A percentile compares a stretch with the other conserved stretches of the same genome.
These are phyloP conservation scores for Pyrus hybrid DNA, from an alignment of 331 rosid genomes.

Conservation along the genomic window DNA sequence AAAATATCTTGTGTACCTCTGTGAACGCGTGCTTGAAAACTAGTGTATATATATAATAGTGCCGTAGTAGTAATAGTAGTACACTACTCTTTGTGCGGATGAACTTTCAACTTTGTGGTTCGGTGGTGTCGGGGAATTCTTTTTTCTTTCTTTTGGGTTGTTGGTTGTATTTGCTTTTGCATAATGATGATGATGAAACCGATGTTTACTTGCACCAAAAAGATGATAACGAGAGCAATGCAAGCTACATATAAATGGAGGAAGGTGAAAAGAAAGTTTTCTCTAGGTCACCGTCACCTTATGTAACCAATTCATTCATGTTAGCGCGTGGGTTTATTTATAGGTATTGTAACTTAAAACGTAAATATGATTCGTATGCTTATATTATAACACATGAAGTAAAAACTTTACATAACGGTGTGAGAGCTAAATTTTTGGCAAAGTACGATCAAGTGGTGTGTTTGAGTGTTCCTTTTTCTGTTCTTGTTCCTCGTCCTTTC, in stretches of 20 bases:
- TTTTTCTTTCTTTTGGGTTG: not conserved
- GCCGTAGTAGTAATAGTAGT: not conserved
- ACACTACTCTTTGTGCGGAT: not conserved
- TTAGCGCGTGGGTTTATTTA: no score
- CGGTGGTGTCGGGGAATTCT: constrained; percentile 15
- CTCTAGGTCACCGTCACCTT: no score
- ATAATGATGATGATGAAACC: constrained; percentile 2
- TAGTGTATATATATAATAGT: not conserved
- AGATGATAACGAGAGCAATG: not conserved
- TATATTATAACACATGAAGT: no score
- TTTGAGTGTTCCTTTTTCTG: not conserved
- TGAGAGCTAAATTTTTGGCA: no score
- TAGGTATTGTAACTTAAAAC: no score
- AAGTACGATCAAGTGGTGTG: not conserved
- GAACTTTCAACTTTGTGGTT: constrained; percentile 12
- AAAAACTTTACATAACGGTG: no score
- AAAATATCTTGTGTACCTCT: no score
- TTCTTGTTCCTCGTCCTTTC: constrained; percentile 2
- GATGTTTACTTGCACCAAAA: not conserved
- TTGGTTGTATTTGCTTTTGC: not conserved
- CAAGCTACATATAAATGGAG: no score
- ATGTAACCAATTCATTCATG: no score
- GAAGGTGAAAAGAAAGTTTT: no score
- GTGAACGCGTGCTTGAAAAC: no score
- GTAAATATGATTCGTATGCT: no score